Evolutionary conservation across 495 filamentous ascomycete species (phyloP).

Genomic region (Parathielavia hyrcaniae): DNA sequence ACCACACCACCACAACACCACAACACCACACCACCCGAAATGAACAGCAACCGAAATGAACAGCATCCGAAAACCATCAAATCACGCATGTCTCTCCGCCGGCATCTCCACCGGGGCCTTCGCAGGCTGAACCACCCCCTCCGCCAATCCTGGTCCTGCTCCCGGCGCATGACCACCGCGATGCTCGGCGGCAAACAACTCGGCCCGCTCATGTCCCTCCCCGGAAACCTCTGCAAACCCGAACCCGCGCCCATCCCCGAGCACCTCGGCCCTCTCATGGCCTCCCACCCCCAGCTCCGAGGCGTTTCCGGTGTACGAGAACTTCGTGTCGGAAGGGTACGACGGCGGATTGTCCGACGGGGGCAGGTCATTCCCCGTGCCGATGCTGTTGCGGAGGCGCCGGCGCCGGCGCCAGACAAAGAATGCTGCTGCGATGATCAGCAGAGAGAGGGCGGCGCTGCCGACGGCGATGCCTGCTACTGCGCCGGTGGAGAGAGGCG

Average conservation of each 20-base stretch:
- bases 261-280: not conserved
- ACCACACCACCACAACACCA: not conserved
- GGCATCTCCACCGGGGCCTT: constrained; percentile 6
- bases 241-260: not conserved
- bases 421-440: constrained; percentile 9
- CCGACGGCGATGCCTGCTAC: constrained; percentile 25
- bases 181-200: not conserved
- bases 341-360: not conserved
- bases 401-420: constrained; percentile 17
- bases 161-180: not conserved
- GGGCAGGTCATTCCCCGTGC: too few relatives aligned
- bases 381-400: not conserved
- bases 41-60: not conserved
- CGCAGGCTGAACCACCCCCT: too few relatives aligned
- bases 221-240: not conserved
- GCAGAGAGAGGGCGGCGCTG: constrained; percentile 12
- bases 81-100: not conserved
- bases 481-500: constrained; percentile 14
- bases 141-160: too few relatives aligned
- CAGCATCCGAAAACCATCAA: not conserved
- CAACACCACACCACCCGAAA: not conserved
- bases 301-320: not conserved
- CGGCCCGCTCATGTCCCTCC: not conserved
- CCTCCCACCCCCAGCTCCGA: not conserved
- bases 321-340: not conserved